Conservation (phyloP, 768 basidiomycete genomes). For the Termitomyces bulborhizus region DNA sequence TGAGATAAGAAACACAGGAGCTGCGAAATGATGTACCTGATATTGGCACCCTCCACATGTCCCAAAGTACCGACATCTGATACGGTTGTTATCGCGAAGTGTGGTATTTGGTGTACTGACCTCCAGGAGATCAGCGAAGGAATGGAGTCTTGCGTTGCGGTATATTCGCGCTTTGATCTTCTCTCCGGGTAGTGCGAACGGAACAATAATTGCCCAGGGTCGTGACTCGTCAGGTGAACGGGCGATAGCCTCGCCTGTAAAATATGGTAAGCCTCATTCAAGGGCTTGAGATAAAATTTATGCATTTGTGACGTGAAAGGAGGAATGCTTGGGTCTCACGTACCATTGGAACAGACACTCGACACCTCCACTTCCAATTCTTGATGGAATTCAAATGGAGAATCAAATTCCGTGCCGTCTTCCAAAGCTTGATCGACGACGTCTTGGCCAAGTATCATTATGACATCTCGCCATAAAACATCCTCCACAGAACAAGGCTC, state of each 20-base stretch:
- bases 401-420: constrained; percentile 45
- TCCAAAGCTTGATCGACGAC: constrained; percentile 43
- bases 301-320: background rate
- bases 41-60: constrained; percentile 92
- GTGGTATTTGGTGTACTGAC: constrained; percentile 57
- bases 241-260: constrained; percentile 63
- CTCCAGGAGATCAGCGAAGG: constrained; percentile 68
- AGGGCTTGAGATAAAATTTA: background rate
- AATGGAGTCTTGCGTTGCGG: constrained; percentile 63
- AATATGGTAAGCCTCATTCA: background rate
- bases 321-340: constrained; percentile 13
- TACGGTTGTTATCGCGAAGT: constrained; percentile 57
- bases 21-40: constrained; percentile 44
- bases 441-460: constrained; percentile 57
- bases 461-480: constrained; percentile 68
- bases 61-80: constrained; percentile 85
- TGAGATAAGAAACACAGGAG: background rate
- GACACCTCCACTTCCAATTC: constrained; percentile 65
- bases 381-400: constrained; percentile 54
- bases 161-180: constrained; percentile 67
- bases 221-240: constrained; percentile 36
- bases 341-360: constrained; percentile 58
- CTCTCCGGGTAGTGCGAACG: constrained; percentile 84
- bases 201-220: constrained; percentile 80
- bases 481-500: constrained; percentile 71